Evolutionary conservation across 139 green algal genomes (phyloP), one percentile per base, ranked within the genome.

Genomic region (Micractinium conductrix): DNA sequence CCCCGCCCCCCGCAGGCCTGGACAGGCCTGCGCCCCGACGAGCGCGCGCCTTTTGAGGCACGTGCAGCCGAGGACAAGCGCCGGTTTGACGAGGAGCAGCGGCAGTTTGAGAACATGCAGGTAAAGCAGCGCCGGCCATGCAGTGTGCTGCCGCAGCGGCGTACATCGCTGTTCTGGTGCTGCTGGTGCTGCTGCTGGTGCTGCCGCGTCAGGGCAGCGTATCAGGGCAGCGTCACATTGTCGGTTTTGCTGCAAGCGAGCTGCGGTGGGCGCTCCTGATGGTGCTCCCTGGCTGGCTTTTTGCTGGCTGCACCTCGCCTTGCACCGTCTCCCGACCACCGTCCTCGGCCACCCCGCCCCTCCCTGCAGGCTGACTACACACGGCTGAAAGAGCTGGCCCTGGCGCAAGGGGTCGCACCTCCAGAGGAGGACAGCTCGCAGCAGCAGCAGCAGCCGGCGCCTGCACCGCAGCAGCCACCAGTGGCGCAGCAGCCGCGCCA

Each of bases 91-190:
- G 26, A 78, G 17, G 85, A 91, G 19, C 69, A 83, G 53, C 69
- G 38, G 7, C n/a, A 53, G 8, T 73, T 60, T 58, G 38, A 30
- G 38, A 70, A 87, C 19, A 85, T 92, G 74, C 86, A 91, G 65
- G 50, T 63, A 8, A n/a, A n/a, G n/a, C n/a, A n/a, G n/a, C n/a
- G n/a, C n/a, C n/a, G n/a, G n/a, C n/a, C n/a, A n/a, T n/a, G n/a
- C n/a, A n/a, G n/a, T n/a, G n/a, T n/a, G n/a, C n/a, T n/a, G n/a
- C n/a, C n/a, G n/a, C n/a, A n/a, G n/a, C n/a, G n/a, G n/a, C n/a
- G n/a, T n/a, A n/a, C n/a, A n/a, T n/a, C n/a, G n/a, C n/a, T n/a
- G n/a, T n/a, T n/a, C n/a, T n/a, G n/a, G n/a, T n/a, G n/a, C n/a
- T n/a, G n/a, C n/a, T n/a, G n/a, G n/a, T n/a, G n/a, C n/a, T n/a